phyloP scores from a whole-genome alignment of 2,329 filamentous ascomycete genomes.

The Colletotrichum scovillei region DNA sequence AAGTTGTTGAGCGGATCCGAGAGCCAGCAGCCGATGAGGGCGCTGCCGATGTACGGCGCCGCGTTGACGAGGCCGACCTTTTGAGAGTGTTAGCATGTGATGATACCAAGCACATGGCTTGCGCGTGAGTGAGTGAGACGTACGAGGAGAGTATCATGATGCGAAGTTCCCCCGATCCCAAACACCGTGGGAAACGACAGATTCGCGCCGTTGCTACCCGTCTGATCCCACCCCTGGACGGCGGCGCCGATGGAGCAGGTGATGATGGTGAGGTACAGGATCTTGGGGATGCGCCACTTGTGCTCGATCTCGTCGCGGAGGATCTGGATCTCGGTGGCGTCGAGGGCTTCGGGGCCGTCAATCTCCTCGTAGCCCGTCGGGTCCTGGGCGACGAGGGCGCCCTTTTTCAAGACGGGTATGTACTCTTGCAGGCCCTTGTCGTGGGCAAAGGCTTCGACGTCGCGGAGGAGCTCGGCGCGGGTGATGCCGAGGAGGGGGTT shows the following conservation, averaged over 20 bases:
- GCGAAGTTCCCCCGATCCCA: conserved; percentile 58
- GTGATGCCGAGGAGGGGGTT: conserved; percentile 60
- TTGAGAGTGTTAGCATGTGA: conserved; percentile 49
- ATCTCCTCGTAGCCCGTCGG: conserved; percentile 62
- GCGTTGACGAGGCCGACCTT: conserved; percentile 71
- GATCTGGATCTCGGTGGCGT: conserved; percentile 53
- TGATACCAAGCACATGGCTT: no score
- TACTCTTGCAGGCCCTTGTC: conserved; percentile 58
- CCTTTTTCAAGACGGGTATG: conserved; percentile 61
- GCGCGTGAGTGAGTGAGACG: background rate
- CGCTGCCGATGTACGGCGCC: conserved; percentile 55
- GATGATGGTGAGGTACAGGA: conserved; percentile 60
- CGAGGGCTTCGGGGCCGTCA: conserved; percentile 48
- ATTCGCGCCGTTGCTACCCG: conserved; percentile 60
- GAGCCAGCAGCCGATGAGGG: conserved; percentile 75
- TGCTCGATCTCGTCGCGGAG: conserved; percentile 58
- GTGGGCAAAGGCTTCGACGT: conserved; percentile 65
- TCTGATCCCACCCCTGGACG: conserved; percentile 64
- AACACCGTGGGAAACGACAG: conserved; percentile 56
- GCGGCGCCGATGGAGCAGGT: conserved; percentile 66
- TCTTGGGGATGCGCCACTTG: conserved; percentile 61
- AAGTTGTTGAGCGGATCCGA: conserved; percentile 73
- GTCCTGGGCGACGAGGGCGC: conserved; percentile 62
- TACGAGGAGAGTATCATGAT: conserved; percentile 57
- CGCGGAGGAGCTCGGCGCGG: conserved; percentile 55